A percentile compares a stretch with the other conserved stretches of the same genome.
phyloP scores from a whole-genome alignment of 148 eudicot species.

The Vaccinium corymbosum region DNA sequence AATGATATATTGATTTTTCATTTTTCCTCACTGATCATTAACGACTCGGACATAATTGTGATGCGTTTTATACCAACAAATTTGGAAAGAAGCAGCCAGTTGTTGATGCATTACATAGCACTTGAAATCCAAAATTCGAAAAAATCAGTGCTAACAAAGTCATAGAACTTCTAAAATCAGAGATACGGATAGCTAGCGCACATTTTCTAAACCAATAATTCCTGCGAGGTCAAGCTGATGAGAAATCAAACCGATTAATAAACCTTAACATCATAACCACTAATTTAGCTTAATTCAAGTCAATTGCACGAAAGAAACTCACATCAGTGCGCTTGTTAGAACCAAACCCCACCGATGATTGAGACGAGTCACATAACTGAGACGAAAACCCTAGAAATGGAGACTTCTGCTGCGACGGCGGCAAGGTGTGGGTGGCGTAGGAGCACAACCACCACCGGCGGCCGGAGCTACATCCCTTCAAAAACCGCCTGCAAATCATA shows the following conservation, averaged over 20 bases:
- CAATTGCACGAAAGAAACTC: constrained; percentile 16
- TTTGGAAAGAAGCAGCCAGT: not conserved
- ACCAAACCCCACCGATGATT: not conserved
- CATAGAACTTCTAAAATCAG: not conserved
- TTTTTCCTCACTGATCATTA: not conserved
- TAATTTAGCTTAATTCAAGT: not conserved
- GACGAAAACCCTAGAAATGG: constrained; percentile 24
- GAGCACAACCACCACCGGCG: constrained; percentile 25
- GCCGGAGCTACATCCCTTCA: constrained; percentile 26
- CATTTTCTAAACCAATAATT: not conserved
- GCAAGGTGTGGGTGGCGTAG: constrained; percentile 17
- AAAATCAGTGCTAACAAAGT: not conserved
- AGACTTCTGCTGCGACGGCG: constrained; percentile 16
- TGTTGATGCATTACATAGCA: not conserved
- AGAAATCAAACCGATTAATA: not conserved
- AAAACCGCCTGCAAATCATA: constrained; percentile 40
- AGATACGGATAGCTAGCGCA: not conserved
- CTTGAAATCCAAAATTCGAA: not conserved
- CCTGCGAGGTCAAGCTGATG: not conserved
- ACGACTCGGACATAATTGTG: not conserved
- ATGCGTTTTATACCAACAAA: not conserved
- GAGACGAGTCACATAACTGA: not conserved
- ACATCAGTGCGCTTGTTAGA: constrained; percentile 20
- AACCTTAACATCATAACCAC: not conserved
- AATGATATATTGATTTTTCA: too few species aligned